Base-by-base conservation (phyloP, 768 basidiomycete genomes). In the Lenzites betulinus region DNA sequence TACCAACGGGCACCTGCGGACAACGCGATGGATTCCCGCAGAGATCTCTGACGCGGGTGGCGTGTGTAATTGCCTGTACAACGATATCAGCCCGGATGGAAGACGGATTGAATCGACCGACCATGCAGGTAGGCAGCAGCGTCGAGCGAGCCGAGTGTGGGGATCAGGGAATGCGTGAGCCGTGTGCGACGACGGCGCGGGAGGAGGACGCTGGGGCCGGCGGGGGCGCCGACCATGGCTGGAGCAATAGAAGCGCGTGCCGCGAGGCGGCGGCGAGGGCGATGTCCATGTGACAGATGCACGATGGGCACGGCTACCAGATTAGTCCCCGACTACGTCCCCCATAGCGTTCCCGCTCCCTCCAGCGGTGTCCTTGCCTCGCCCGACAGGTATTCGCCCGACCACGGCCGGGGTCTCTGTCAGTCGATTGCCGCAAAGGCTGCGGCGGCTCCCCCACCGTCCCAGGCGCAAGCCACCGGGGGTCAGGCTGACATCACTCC, bases 251-350 rank as follows among this genome's bases (percentile, higher is more conserved):
- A 26, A 43, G 49, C 16, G 38, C 9, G 18, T 36, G 35, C 28
- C n/a, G 50, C 12, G 35, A 44, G 41, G 15, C n/a, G 11, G 28
- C 43, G 26, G 18, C 41, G 42, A 25, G 42, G 54, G 58, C 49
- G 28, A 44, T 51, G 58, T 30, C 16, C 58, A 52, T 52, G 49
- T 59, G 58, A 59, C 58, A 59, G 58, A 58, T 59, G 50, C 20
- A 33, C 35, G 50, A 52, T 43, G 30, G 20, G 28, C 42, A 13
- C 58, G 58, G 58, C 30, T 7, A 46, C 50, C 43, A 22, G 22
- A 35, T 2, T 33, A 44, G 11, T 51, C n/a, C 11, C 58, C 51
- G 50, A 33, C 30, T 33, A 18, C n/a, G 33, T 11, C 20, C 25
- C 39, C 38, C 15, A 26, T 15, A 22, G 22, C 13, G 44, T 23